These are phyloP conservation scores for Rosa lucieae DNA, from an alignment of 306 rosid species.

Conservation along the genomic window DNA sequence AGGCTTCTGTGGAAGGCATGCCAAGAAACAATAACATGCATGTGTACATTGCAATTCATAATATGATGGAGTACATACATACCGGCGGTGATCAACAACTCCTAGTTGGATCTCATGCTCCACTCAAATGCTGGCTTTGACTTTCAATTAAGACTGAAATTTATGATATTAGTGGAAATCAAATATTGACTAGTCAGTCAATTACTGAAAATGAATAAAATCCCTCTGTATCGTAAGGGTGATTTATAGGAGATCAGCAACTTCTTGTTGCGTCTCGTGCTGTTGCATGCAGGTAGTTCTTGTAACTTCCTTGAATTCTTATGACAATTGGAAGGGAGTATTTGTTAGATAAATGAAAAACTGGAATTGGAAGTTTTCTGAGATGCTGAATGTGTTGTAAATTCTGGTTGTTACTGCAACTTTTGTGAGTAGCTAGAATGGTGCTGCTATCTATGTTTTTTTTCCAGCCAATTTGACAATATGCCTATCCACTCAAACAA, in stretches of 20 bases:
- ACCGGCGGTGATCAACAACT: slow-evolving; percentile 13
- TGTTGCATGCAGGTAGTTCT: neutral
- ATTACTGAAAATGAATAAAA: neutral
- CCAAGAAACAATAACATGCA: slow-evolving; percentile 20
- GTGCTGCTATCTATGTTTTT: too few species aligned
- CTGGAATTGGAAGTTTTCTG: neutral
- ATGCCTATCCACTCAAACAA: too few species aligned
- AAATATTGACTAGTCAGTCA: neutral
- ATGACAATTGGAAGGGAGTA: neutral
- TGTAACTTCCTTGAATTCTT: neutral
- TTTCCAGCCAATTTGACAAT: too few species aligned
- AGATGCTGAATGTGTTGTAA: too few species aligned
- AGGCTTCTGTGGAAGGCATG: slow-evolving; percentile 44
- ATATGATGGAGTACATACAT: neutral
- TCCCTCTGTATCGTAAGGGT: neutral
- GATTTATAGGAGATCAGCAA: neutral
- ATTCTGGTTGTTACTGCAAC: too few species aligned
- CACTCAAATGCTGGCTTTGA: neutral
- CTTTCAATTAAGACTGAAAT: neutral
- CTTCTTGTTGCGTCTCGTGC: neutral
- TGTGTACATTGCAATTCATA: neutral
- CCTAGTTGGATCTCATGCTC: slow-evolving; percentile 4
- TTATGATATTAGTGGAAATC: neutral
- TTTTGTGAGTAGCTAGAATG: too few species aligned
- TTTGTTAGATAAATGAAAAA: neutral